A percentile compares a stretch with the other conserved stretches of the same genome.
These are phyloP conservation scores for Arabis hirsuta DNA, from an alignment of 345 rosid genomes.

Conservation along the genomic window DNA sequence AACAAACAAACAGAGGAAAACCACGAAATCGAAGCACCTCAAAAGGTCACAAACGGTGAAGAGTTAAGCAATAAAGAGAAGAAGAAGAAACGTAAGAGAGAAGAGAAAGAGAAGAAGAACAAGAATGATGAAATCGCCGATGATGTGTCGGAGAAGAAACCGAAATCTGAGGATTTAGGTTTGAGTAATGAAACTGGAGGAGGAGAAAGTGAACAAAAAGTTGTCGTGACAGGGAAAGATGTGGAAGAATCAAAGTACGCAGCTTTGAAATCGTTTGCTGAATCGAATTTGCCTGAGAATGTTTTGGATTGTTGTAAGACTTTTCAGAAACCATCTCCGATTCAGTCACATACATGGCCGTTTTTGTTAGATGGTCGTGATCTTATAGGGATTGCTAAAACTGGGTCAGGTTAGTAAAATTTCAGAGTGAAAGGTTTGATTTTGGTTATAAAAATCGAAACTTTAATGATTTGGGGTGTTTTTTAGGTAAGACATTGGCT, in stretches of 20 bases:
- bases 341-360: constrained; percentile 96
- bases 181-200: constrained; percentile 12
- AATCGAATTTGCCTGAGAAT: constrained; percentile 63
- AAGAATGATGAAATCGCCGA: constrained; percentile 25
- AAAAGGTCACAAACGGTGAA: constrained; percentile 29
- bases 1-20: constrained; percentile 37
- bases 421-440: background rate
- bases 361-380: constrained; percentile 88
- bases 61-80: constrained; percentile 49
- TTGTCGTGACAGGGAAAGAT: constrained; percentile 68
- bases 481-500: constrained; percentile 85
- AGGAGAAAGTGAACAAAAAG: constrained; percentile 50
- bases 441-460: background rate
- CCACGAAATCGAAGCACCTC: constrained; percentile 35
- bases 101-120: constrained; percentile 41
- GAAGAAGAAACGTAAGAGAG: constrained; percentile 51
- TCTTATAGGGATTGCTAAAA: constrained; percentile 90
- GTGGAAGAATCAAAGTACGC: constrained; percentile 64
- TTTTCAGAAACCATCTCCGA: constrained; percentile 81
- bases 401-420: constrained; percentile 80
- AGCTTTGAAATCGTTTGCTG: constrained; percentile 58
- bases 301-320: constrained; percentile 78
- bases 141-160: constrained; percentile 34
- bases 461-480: constrained; percentile 22
- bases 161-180: constrained; percentile 17